A percentile compares a stretch with the other conserved stretches of the same genome.
Conservation (phyloP, 345 rosid genomes). For the Camelina laxa region DNA sequence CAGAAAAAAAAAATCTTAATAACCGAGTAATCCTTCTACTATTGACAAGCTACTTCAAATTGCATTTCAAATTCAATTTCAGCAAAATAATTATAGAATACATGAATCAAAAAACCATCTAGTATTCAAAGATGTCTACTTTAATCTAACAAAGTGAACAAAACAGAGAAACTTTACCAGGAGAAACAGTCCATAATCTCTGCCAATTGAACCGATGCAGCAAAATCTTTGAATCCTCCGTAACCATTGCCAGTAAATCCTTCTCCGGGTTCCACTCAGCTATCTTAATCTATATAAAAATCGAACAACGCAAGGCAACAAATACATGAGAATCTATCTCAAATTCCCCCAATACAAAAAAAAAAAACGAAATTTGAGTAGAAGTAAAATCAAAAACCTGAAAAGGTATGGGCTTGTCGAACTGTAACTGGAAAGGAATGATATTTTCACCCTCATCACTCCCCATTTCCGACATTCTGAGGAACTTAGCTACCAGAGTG, state of each 20-base stretch:
- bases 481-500: neutral
- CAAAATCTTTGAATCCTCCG: slow-evolving; percentile 72
- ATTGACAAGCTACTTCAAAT: slow-evolving; percentile 5
- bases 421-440: slow-evolving; percentile 84
- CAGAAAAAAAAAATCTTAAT: neutral
- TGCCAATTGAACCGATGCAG: slow-evolving; percentile 92
- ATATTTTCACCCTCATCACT: slow-evolving; percentile 59
- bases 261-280: slow-evolving; percentile 90
- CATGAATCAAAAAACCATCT: neutral
- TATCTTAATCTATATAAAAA: slow-evolving; percentile 61
- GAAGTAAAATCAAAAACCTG: slow-evolving; percentile 54
- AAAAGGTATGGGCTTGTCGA: slow-evolving; percentile 79
- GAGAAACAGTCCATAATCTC: slow-evolving; percentile 82
- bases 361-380: neutral
- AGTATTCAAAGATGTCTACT: neutral
- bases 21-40: slow-evolving; percentile 3
- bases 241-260: slow-evolving; percentile 88
- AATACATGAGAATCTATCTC: neutral
- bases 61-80: slow-evolving; percentile 8
- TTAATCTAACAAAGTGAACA: neutral
- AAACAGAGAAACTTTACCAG: slow-evolving; percentile 48
- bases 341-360: neutral
- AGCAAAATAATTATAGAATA: neutral
- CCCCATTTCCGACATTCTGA: slow-evolving; percentile 58
- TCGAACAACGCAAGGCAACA: too few species aligned